phyloP scores from a whole-genome alignment of 2,329 filamentous ascomycete genomes.

The Alternaria longipes region DNA sequence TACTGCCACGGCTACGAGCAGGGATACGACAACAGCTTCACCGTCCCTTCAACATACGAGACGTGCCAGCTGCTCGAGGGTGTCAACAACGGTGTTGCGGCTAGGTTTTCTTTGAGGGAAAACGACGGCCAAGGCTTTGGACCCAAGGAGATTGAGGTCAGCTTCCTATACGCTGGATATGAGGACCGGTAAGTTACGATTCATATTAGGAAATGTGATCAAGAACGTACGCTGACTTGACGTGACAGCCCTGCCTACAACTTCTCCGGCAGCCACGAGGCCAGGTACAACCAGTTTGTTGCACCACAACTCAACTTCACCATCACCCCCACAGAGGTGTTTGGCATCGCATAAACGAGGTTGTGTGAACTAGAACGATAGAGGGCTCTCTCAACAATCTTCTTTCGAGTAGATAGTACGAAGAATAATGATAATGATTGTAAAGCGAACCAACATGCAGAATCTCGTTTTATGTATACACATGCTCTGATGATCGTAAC shows the following conservation, averaged over 20 bases:
- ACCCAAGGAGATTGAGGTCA: not conserved
- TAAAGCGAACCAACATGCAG: not conserved
- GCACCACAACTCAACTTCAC: constrained; percentile 24
- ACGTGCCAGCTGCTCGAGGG: constrained; percentile 26
- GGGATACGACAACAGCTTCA: constrained; percentile 22
- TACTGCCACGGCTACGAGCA: constrained; percentile 30
- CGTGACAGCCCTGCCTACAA: constrained; percentile 26
- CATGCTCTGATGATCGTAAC: no score
- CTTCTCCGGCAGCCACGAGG: constrained; percentile 23
- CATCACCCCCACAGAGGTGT: constrained; percentile 25
- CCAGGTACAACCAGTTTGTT: constrained; percentile 29
- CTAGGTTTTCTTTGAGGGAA: constrained; percentile 18
- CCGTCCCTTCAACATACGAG: constrained; percentile 8
- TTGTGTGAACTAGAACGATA: fast-evolving
- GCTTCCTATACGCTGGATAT: not conserved
- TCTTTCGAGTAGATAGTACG: not conserved
- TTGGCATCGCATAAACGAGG: not conserved
- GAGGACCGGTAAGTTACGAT: not conserved
- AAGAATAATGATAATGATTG: not conserved
- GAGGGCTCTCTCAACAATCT: no score
- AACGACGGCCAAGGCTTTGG: not conserved
- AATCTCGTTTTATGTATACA: no score
- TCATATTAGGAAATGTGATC: not conserved
- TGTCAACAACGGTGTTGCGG: constrained; percentile 27
- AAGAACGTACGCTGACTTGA: not conserved